Conservation (phyloP, 176 grass and related monocot genomes). For the Pharus latifolius region DNA sequence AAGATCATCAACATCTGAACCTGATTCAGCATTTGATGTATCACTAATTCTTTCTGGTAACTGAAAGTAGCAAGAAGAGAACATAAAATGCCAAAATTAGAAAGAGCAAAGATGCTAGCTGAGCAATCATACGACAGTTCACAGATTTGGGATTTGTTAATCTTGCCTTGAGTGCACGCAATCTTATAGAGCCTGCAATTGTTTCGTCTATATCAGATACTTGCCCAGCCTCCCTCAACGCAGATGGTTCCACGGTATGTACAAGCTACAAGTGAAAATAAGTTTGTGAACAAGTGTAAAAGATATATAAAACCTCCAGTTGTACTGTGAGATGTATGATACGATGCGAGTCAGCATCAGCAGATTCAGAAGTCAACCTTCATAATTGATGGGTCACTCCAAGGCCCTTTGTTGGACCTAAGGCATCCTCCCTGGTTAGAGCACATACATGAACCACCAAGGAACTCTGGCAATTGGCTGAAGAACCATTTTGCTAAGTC, state of each 20-base stretch:
- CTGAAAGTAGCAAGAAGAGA: constrained; percentile 36
- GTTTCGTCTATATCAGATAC: constrained; percentile 72
- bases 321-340: constrained; percentile 3
- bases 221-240: constrained; percentile 38
- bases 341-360: background rate
- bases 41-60: constrained; percentile 64
- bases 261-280: constrained; percentile 52
- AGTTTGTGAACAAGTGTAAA: constrained; percentile 1
- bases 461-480: constrained; percentile 88
- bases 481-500: constrained; percentile 23
- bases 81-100: constrained; percentile 22
- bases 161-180: constrained; percentile 75
- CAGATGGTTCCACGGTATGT: constrained; percentile 56
- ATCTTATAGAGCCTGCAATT: constrained; percentile 45
- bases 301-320: background rate
- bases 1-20: constrained; percentile 78
- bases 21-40: constrained; percentile 77
- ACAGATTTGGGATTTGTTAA: constrained; percentile 4
- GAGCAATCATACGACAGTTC: constrained; percentile 4
- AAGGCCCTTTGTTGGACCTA: constrained; percentile 88
- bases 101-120: background rate
- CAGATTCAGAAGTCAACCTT: constrained; percentile 40
- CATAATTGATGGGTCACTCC: constrained; percentile 88
- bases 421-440: constrained; percentile 74
- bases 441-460: constrained; percentile 82